Base-by-base conservation (phyloP, 345 rosid genomes). In the Pistacia integerrima region DNA sequence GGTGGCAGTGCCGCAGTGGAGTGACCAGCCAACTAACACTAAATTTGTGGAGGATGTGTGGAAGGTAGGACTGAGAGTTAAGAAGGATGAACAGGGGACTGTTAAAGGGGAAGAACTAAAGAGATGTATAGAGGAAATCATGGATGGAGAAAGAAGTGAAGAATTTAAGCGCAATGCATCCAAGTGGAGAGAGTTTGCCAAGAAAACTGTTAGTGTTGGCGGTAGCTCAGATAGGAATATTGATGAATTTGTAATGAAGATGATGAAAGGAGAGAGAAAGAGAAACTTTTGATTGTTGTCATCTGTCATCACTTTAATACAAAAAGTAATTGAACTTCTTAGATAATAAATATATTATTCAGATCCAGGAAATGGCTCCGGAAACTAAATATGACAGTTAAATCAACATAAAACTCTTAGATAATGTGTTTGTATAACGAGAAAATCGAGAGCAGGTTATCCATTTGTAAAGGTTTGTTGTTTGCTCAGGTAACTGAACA, bases 11-110 rank as follows among this genome's bases (percentile, higher is more conserved):
- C 81, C 86, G 0, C 81, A 82, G 59, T 74, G 87, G 81, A 76
- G 81, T 44, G 92, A 85, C 74, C 90, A 88, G 81, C 86, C 86
- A 4, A 82, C 80, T 1, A 85, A 88, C 74, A 86, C 90, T 17
- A 82, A 84, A 87, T 80, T 83, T 46, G 59, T 82, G 62, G 88
- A 82, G 76, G 85, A 78, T 0, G 72, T 85, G 28, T 86, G 88
- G 88, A 79, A 62, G 68, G 86, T 83, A 2, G 90, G 89, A 14
- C 77, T 79, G 73, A 81, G 83, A 76, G 86, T 75, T 33, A 68
- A 73, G 78, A 73, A 20, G 69, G 71, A 69, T 48, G 70, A 67
- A 25, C 77, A 44, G 20, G 85, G 85, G 75, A 79, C 80, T 46
- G 67, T 88, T 57, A 80, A 28, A 0, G 76, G 84, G 70, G 78